phyloP scores from a whole-genome alignment of 352 stramenopile genomes.

The Pythium coloratum region DNA sequence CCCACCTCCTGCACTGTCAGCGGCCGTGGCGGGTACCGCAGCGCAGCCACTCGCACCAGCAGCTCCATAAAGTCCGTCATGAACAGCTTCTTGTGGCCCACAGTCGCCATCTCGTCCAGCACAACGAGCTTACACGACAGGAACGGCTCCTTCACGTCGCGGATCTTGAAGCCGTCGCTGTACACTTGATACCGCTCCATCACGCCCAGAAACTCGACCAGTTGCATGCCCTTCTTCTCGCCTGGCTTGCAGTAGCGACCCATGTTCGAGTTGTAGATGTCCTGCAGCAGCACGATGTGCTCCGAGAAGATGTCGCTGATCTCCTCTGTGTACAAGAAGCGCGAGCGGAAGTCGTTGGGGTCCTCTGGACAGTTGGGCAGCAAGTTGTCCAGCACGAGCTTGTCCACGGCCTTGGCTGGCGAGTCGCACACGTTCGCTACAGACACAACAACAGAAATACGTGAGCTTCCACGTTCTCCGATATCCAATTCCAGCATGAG shows the following conservation, averaged over 20 bases:
- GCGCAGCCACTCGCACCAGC: conserved; percentile 52
- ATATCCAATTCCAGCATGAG: neutral
- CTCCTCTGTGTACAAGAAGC: conserved; percentile 78
- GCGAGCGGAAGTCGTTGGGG: conserved; percentile 67
- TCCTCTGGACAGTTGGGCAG: conserved; percentile 49
- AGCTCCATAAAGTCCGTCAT: conserved; percentile 83
- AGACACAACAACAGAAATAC: neutral
- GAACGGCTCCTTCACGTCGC: conserved; percentile 71
- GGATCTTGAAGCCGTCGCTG: conserved; percentile 58
- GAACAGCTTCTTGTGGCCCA: conserved; percentile 71
- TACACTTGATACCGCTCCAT: conserved; percentile 69
- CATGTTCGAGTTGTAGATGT: conserved; percentile 75
- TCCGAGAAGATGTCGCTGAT: conserved; percentile 73
- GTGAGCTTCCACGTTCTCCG: neutral
- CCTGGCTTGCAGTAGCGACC: conserved; percentile 69
- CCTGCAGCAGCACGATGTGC: conserved; percentile 72
- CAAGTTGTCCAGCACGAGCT: conserved; percentile 62
- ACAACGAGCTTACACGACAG: conserved; percentile 71
- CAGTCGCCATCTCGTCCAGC: conserved; percentile 72
- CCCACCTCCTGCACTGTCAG: conserved; percentile 41
- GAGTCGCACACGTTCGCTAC: conserved; percentile 65
- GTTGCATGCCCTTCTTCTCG: conserved; percentile 78
- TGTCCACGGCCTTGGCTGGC: conserved; percentile 68
- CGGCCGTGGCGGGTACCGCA: conserved; percentile 56
- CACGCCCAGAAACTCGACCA: conserved; percentile 64